Percentiles rank a stretch among this genome's conserved stretches.
Conservation (phyloP, 306 rosid species). For the Rosa chinensis region DNA sequence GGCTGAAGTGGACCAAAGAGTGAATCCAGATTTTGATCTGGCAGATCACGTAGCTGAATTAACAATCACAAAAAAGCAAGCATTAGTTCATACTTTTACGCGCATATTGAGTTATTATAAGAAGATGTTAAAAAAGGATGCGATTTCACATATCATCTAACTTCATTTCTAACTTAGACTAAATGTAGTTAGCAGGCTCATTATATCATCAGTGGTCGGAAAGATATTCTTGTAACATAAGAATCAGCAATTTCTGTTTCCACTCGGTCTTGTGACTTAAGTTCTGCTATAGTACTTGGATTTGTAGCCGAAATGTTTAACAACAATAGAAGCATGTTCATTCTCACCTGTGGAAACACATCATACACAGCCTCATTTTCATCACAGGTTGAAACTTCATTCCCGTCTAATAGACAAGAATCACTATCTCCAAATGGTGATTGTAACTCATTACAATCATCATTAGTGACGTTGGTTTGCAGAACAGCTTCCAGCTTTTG, state of each 20-base stretch:
- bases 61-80: constrained; percentile 8
- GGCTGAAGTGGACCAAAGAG: neutral
- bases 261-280: neutral
- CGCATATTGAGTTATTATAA: neutral
- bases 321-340: neutral
- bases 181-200: neutral
- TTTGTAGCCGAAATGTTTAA: neutral
- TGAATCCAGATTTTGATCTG: neutral
- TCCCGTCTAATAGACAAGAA: neutral
- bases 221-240: neutral
- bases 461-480: constrained; percentile 3
- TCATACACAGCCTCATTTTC: neutral
- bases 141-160: neutral
- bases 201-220: neutral
- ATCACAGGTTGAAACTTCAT: constrained; percentile 11
- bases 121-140: neutral
- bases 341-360: neutral
- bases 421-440: neutral
- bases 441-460: constrained; percentile 6
- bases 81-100: neutral
- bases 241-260: neutral
- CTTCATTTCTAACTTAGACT: neutral
- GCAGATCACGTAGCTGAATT: constrained; percentile 13
- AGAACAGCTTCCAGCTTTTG: constrained; percentile 15
- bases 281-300: neutral